A percentile compares a stretch with the other conserved stretches of the same genome.
These are phyloP conservation scores for Pestalotiopsis sp. DNA, from an alignment of 2,329 filamentous ascomycete species.

Conservation along the genomic window DNA sequence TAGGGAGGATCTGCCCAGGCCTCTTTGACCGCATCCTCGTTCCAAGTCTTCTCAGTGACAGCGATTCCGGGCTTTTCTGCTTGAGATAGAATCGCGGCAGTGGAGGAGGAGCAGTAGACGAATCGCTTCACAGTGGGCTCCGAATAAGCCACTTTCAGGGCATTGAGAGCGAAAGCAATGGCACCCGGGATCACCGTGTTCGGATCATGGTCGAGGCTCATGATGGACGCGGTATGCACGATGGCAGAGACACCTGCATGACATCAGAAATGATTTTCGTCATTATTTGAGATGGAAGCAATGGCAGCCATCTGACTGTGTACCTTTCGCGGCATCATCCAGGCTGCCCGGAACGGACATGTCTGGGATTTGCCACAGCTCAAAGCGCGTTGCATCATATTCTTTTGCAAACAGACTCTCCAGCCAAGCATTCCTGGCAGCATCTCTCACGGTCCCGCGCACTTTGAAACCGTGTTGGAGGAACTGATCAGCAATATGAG, in stretches of 20 bases:
- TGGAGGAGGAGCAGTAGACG: not conserved
- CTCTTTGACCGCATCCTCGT: not conserved
- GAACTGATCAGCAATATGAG: slow-evolving; percentile 41
- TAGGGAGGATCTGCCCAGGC: slow-evolving; percentile 10
- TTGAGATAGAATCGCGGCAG: not conserved
- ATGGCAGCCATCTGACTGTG: not conserved
- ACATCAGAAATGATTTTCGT: not conserved
- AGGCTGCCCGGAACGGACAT: not conserved
- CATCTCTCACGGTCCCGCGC: slow-evolving; percentile 27
- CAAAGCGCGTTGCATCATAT: not conserved
- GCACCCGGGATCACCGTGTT: not conserved
- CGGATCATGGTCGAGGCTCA: not conserved
- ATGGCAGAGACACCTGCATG: slow-evolving; percentile 1
- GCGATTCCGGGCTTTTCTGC: not conserved
- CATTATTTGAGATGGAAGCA: not conserved
- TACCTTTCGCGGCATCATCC: slow-evolving; percentile 1
- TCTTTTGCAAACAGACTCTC: not conserved
- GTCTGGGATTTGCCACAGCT: slow-evolving; percentile 8
- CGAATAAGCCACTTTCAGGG: not conserved
- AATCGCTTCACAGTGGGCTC: slow-evolving; percentile 13
- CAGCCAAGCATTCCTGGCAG: slow-evolving; percentile 8
- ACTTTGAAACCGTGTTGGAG: slow-evolving; percentile 44
- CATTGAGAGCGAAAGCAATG: not conserved
- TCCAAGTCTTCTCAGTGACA: slow-evolving; percentile 6
- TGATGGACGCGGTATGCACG: slow-evolving; percentile 6